These are phyloP conservation scores for Trichoderma guizhouense DNA, from an alignment of 2,329 filamentous ascomycete genomes.

Conservation along the genomic window DNA sequence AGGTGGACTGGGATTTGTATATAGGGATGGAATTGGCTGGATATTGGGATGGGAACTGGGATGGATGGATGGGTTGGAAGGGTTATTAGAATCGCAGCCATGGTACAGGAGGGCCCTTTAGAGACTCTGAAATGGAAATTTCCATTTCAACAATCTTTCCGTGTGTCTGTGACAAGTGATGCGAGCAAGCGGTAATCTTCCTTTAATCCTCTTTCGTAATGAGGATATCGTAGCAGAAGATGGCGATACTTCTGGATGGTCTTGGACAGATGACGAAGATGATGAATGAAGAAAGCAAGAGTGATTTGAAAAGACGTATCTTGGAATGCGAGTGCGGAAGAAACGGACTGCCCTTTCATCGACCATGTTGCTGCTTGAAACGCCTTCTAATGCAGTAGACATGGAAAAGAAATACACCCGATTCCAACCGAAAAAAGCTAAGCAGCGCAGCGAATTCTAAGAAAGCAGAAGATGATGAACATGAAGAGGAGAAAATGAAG, in stretches of 20 bases:
- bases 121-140: not conserved
- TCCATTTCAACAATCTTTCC: not conserved
- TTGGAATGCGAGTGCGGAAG: not conserved
- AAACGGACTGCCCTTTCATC: no score
- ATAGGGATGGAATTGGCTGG: not conserved
- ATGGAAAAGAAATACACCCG: not conserved
- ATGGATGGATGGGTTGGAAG: not conserved
- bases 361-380: not conserved
- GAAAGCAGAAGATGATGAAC: not conserved
- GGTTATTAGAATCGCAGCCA: not conserved
- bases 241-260: not conserved
- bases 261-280: not conserved
- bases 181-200: not conserved
- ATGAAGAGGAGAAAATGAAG: not conserved
- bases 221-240: no score
- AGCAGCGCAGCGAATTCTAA: not conserved
- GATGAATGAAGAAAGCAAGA: no score
- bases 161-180: not conserved
- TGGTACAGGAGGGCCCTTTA: not conserved
- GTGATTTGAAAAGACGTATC: no score
- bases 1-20: not conserved
- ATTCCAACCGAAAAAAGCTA: not conserved
- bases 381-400: not conserved
- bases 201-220: not conserved
- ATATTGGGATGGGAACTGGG: not conserved